phyloP scores from a whole-genome alignment of 2,329 filamentous ascomycete species.

The Cercospora sp. region DNA sequence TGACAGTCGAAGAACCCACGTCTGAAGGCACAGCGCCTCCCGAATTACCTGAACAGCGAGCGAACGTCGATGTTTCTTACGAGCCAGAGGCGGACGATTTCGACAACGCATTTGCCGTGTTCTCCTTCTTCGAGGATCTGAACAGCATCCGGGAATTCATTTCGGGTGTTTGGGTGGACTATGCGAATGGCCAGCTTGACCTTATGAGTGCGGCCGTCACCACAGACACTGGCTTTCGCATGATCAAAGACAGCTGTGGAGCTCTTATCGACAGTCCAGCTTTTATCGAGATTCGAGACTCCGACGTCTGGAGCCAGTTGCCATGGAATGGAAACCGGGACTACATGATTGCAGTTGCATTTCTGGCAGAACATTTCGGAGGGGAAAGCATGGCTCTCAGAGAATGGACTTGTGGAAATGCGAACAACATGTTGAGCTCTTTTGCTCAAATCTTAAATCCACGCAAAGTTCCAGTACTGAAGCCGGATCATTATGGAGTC shows the following conservation, averaged over 20 bases:
- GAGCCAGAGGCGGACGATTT: neutral
- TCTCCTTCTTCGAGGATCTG: neutral
- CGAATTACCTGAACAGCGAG: neutral
- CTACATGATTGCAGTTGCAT: neutral
- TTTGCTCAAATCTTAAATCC: neutral
- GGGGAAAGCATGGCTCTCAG: neutral
- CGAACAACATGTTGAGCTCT: neutral
- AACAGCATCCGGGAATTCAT: neutral
- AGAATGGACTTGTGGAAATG: neutral
- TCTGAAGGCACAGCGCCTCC: neutral
- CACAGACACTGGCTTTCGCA: neutral
- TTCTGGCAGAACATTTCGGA: neutral
- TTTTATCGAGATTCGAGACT: neutral
- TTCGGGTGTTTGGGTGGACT: neutral
- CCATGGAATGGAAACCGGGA: neutral
- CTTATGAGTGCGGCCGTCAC: neutral
- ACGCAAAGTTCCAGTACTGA: neutral
- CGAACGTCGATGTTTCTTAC: neutral
- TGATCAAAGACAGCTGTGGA: neutral
- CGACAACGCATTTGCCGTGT: neutral
- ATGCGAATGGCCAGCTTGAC: neutral
- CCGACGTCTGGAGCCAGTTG: neutral
- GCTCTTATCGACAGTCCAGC: neutral
- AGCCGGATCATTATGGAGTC: neutral
- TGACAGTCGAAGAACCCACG: neutral